A percentile compares a stretch with the other conserved stretches of the same genome.
These are phyloP conservation scores for Beauveria sp. DNA, from an alignment of 2,329 filamentous ascomycete species.

Conservation along the genomic window DNA sequence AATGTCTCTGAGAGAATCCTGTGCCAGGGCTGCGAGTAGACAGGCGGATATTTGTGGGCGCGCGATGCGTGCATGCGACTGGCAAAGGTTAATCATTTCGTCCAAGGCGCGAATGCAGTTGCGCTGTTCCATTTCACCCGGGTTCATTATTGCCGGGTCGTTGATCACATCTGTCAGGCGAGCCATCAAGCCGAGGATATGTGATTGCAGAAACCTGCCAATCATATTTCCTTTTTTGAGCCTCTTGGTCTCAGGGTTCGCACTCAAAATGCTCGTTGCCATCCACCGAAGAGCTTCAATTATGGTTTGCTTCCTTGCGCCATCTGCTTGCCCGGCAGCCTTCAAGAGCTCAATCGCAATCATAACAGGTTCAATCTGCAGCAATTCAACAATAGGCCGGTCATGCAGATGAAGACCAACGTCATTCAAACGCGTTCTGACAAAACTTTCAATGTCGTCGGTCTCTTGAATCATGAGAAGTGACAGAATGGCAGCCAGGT, in stretches of 20 bases:
- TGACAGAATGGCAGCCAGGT: constrained; percentile 51
- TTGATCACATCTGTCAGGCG: constrained; percentile 74
- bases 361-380: constrained; percentile 66
- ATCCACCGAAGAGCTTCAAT: constrained; percentile 41
- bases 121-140: constrained; percentile 59
- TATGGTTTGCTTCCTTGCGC: constrained; percentile 42
- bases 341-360: constrained; percentile 79
- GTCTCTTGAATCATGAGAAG: constrained; percentile 51
- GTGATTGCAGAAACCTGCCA: constrained; percentile 68
- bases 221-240: constrained; percentile 50
- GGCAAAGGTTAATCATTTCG: constrained; percentile 75
- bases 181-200: constrained; percentile 81
- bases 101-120: constrained; percentile 76
- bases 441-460: constrained; percentile 52
- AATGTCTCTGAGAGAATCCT: constrained; percentile 64
- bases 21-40: constrained; percentile 72
- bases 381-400: constrained; percentile 57
- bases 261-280: constrained; percentile 31
- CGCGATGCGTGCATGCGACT: constrained; percentile 65
- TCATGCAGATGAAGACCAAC: constrained; percentile 64
- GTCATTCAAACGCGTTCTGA: constrained; percentile 60
- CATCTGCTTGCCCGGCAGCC: constrained; percentile 61
- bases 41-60: constrained; percentile 94
- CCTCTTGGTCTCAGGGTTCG: constrained; percentile 35
- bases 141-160: constrained; percentile 47